These are phyloP conservation scores for Acanthamoeba royreba DNA, from an alignment of 208 protist species.

Conservation along the genomic window DNA sequence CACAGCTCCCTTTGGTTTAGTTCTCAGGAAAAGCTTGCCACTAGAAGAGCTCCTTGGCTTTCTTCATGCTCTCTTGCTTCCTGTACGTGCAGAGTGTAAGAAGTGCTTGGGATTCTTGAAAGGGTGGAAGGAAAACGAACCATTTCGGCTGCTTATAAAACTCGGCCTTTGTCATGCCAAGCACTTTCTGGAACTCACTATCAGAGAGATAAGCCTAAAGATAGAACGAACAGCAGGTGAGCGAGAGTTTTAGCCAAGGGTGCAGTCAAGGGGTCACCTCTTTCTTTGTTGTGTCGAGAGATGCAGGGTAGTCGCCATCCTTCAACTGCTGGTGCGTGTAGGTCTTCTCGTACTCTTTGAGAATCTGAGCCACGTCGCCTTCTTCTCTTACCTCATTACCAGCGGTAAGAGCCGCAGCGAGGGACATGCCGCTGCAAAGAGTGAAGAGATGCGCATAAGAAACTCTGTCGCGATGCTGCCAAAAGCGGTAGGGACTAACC, in stretches of 20 bases:
- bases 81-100: background rate
- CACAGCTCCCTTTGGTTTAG: background rate
- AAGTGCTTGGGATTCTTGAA: background rate
- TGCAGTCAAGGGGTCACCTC: no score
- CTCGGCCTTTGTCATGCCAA: background rate
- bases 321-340: conserved; percentile 31
- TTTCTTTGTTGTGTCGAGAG: background rate
- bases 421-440: background rate
- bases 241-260: background rate
- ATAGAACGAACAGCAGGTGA: background rate
- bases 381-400: background rate
- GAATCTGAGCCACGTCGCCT: background rate
- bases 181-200: conserved; percentile 3
- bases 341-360: conserved; percentile 34
- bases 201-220: background rate
- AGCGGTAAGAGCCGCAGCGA: background rate
- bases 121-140: background rate
- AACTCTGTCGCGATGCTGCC: background rate
- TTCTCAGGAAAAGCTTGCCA: no score
- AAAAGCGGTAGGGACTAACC: no score
- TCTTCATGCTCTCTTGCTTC: background rate
- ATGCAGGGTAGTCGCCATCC: conserved; percentile 24
- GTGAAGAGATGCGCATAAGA: background rate
- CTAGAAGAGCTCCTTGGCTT: background rate
- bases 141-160: background rate